Evolutionary conservation across 2,329 filamentous ascomycete species (phyloP), one percentile per base, ranked within the genome.

Genomic region (Talaromyces piceae): DNA sequence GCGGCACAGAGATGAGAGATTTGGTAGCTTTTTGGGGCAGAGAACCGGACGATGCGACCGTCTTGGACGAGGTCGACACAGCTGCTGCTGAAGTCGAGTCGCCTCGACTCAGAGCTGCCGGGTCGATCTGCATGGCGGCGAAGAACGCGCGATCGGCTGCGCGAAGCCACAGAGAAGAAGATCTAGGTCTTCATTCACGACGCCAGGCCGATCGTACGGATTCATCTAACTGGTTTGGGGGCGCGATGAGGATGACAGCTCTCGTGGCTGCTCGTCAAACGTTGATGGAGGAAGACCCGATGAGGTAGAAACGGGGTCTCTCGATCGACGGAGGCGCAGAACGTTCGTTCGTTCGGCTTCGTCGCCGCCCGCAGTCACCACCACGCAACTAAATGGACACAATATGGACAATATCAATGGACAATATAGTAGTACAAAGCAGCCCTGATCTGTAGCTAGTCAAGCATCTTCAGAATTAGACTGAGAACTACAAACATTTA

Each of bases 1-100:
- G 77, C 57, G 79, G 80, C 22, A 79, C 75, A n/a, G 73, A 73
- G 47, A 74, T 73, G 51, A 74, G 64, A 25, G 72, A 68, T 59
- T 77, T 78, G 47, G 73, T 73, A 45, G 74, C 71, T 54, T 77
- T 77, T 56, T 75, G 63, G n/a, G 64, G 61, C 13, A 67, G 56
- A 16, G 65, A 53, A 31, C 59, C 57, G 45, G 59, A 62, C 23
- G 61, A 53, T 46, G 62, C 59, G 33, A 62, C 57, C 28, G 58
- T 56, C 52, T 71, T 71, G 26, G 63, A n/a, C n/a, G n/a, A 61
- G 47, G 65, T 54, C 20, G 63, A 47, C 27, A 62, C 56, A 41
- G 64, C 57, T 45, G 63, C 59, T 45, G 63, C 59, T 37, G 69
- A 66, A 30, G 61, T 54, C 56, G 69, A 69, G 59, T 71, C 70